A percentile compares a stretch with the other conserved stretches of the same genome.
These are phyloP conservation scores for Globisporangium orthogonon DNA, from an alignment of 352 stramenopile species.

Conservation along the genomic window DNA sequence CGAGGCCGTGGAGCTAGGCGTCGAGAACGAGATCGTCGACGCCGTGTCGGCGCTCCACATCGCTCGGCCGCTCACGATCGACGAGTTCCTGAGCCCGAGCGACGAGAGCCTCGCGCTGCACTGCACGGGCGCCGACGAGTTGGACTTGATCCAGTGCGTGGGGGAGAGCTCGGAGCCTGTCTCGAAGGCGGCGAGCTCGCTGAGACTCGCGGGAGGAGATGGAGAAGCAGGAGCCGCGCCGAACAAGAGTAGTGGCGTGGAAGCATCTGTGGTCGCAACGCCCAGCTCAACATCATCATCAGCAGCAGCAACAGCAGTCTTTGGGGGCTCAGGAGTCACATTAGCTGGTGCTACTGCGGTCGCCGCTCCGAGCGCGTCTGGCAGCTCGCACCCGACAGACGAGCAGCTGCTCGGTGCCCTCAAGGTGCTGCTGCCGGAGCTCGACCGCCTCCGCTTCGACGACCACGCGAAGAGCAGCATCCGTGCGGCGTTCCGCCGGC, in stretches of 20 bases:
- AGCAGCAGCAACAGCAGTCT: neutral
- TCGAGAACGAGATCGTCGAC: constrained; percentile 4
- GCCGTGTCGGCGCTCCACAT: constrained; percentile 1
- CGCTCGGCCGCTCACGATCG: constrained; percentile 21
- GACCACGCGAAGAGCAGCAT: constrained; percentile 58
- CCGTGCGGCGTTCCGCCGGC: constrained; percentile 36
- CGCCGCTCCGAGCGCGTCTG: constrained; percentile 1
- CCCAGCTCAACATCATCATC: no score
- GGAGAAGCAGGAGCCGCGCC: neutral
- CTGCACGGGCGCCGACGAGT: constrained; percentile 34
- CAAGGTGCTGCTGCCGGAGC: constrained; percentile 38
- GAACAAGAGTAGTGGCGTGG: neutral
- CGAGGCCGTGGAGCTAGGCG: neutral
- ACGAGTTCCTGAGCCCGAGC: constrained; percentile 40
- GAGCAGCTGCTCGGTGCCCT: constrained; percentile 44
- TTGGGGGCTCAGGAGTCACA: no score
- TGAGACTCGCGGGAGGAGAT: neutral
- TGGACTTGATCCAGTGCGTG: constrained; percentile 31
- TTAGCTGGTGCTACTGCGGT: no score
- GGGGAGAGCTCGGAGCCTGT: constrained; percentile 1
- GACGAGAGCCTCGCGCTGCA: constrained; percentile 40
- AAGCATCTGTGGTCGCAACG: neutral
- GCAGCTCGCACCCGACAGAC: constrained; percentile 20
- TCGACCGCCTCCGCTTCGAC: constrained; percentile 48
- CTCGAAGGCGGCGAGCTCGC: neutral